phyloP scores from a whole-genome alignment of 139 green algal species.

The Chlorella sp. region DNA sequence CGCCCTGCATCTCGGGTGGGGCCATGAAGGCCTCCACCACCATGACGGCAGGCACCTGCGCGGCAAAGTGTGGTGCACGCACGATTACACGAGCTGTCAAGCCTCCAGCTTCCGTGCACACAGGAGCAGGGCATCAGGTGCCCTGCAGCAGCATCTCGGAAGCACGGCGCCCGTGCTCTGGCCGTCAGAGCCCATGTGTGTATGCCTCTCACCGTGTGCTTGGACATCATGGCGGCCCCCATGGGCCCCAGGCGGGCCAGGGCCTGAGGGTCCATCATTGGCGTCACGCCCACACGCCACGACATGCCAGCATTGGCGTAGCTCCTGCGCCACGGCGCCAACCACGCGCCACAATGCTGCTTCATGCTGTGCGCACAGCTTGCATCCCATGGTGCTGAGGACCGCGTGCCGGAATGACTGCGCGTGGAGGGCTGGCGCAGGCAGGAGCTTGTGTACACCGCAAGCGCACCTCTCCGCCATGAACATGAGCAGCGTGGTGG shows the following conservation, averaged over 20 bases:
- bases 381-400: background rate
- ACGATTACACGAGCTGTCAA: no score
- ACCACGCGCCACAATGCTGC: no score
- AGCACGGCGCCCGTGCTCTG: no score
- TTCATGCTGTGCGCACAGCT: no score
- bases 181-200: no score
- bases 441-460: background rate
- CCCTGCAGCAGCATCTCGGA: conserved; percentile 3
- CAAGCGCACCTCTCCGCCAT: background rate
- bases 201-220: conserved; percentile 6
- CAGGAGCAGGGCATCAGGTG: background rate
- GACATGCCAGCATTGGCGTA: conserved; percentile 11
- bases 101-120: no score
- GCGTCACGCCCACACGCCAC: conserved; percentile 22
- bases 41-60: background rate
- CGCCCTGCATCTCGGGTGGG: background rate
- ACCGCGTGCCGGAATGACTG: background rate
- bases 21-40: background rate
- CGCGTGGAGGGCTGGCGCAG: background rate
- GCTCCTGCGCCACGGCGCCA: no score
- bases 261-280: conserved; percentile 12
- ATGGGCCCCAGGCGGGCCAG: conserved; percentile 16
- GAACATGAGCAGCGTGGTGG: background rate
- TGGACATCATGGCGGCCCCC: conserved; percentile 9
- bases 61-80: no score